Evolutionary conservation across 2,329 filamentous ascomycete species (phyloP), one percentile per base, ranked within the genome.

Genomic region (Cryoendolithus antarcticus): DNA sequence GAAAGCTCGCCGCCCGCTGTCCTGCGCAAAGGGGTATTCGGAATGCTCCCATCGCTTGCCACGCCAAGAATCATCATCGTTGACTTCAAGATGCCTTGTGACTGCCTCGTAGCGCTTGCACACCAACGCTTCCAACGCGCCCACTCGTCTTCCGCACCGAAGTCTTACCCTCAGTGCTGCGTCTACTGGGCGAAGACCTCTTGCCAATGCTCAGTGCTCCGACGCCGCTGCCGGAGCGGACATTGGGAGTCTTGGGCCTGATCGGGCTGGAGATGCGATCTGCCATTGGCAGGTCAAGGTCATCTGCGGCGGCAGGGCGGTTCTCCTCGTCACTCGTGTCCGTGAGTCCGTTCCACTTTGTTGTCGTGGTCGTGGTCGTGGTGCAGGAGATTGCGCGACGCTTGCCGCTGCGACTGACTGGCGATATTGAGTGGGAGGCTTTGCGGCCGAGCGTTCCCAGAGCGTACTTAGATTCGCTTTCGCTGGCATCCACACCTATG

Each of bases 381-480:
- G 76, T 80, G 59, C 86, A 82, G 59, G 82, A 86, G 41, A 82
- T 73, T 1, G 85, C 82, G 35, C 84, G 72, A 39, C 69, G 63
- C 63, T 77, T 81, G 41, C 77, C 75, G 51, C 67, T 71, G 42
- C 65, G 73, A 28, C 56, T 53, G 12, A 56, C 53, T 0, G 71
- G 82, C 39, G 72, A 80, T 0, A 71, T 82, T 39, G 72, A 81
- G 48, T 72, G 74, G 12, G 72, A 81, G 30, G 65, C 66, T 64
- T 79, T 83, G 51, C 72, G 80, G 53, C 69, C 75, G 24, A 69
- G 74, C 70, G 85, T 77, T 36, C 86, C 80, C 34, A 93, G 64
- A 54, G 86, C 81, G 57, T 94, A 86, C 54, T 93, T 86, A 43
- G 93, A 85, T 44, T 94, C 86, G 12, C 80, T 82, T 56, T 91